phyloP scores from a whole-genome alignment of 2,329 filamentous ascomycete genomes.

The Aspergillus sp. region DNA sequence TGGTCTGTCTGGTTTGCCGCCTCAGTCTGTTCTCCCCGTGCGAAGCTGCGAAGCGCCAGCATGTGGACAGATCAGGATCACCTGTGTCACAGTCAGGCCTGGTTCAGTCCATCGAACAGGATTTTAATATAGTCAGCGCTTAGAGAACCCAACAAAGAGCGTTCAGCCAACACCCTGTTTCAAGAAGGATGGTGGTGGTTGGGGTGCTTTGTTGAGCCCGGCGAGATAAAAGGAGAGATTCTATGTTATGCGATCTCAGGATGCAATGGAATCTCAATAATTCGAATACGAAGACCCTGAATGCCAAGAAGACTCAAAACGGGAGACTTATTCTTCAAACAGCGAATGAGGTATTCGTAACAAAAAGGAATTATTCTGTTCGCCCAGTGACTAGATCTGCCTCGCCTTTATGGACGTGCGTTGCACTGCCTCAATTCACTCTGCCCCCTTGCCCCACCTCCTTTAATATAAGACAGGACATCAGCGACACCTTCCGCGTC shows the following conservation, averaged over 20 bases:
- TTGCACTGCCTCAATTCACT: not conserved
- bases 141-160: conserved; percentile 1
- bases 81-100: not conserved
- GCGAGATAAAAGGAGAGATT: not conserved
- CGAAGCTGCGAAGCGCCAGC: not conserved
- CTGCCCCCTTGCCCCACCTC: not conserved
- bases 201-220: not conserved
- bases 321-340: not conserved
- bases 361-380: not conserved
- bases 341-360: not conserved
- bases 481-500: not conserved
- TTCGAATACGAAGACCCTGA: not conserved
- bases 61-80: too few relatives aligned
- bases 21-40: not conserved
- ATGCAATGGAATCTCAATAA: not conserved
- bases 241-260: not conserved
- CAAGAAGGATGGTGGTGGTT: not conserved
- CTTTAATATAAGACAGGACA: not conserved
- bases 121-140: conserved; percentile 3
- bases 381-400: not conserved
- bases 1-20: not conserved
- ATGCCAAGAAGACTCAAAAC: too few relatives aligned
- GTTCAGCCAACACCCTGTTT: not conserved
- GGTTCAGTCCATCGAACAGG: not conserved
- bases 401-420: not conserved